These are phyloP conservation scores for Taphrina communis DNA, from an alignment of 1,139 yeast genomes.

Conservation along the genomic window DNA sequence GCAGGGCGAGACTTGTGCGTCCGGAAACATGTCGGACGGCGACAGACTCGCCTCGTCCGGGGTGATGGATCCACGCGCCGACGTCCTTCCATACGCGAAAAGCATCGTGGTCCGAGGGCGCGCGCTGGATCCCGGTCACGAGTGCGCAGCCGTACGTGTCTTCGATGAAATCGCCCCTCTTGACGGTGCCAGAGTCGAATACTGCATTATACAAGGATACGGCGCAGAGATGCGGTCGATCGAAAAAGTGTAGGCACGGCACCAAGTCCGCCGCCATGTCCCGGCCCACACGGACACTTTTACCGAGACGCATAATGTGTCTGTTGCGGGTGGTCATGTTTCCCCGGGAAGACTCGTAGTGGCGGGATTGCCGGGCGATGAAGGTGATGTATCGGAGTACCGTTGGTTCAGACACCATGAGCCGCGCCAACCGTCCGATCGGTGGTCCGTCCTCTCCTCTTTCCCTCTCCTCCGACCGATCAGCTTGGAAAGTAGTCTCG, in stretches of 20 bases:
- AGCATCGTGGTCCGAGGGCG: background rate
- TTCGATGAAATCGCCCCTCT: slow-evolving; percentile 30
- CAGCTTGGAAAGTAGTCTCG: too few relatives aligned
- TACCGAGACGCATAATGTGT: background rate
- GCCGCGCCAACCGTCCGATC: background rate
- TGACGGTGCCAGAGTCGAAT: background rate
- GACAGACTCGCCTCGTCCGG: slow-evolving; percentile 6
- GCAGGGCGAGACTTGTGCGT: slow-evolving; percentile 10
- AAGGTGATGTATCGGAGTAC: slow-evolving; percentile 24
- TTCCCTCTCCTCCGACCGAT: too few relatives aligned
- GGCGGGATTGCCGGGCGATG: slow-evolving; percentile 14
- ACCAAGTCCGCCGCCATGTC: background rate
- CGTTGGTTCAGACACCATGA: background rate
- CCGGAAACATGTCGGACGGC: slow-evolving; percentile 31
- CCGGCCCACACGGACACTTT: background rate
- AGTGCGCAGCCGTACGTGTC: slow-evolving; percentile 27
- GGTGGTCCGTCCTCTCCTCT: background rate
- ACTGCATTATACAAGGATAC: slow-evolving; percentile 4
- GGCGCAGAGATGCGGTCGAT: slow-evolving; percentile 29
- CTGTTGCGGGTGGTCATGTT: background rate
- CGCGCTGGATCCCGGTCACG: slow-evolving; percentile 5
- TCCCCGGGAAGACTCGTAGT: slow-evolving; percentile 4
- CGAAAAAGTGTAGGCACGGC: slow-evolving; percentile 32
- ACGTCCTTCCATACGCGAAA: slow-evolving; percentile 5
- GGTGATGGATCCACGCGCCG: slow-evolving; percentile 29